A percentile compares a stretch with the other conserved stretches of the same genome.
Conservation (phyloP, 345 rosid genomes). For the Brassica juncea region DNA sequence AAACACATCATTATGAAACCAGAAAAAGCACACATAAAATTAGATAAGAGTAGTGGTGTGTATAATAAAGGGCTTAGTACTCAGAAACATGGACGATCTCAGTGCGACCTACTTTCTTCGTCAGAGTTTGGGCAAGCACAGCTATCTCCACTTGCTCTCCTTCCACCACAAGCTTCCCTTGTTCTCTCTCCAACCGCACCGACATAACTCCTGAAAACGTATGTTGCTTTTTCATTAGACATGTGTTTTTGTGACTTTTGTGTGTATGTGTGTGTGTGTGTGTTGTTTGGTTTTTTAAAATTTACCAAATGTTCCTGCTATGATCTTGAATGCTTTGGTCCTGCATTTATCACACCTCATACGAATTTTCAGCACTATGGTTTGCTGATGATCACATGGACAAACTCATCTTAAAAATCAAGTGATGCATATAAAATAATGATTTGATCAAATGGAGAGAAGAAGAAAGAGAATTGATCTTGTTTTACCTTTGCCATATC, state of each 20-base stretch:
- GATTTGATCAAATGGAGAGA: neutral
- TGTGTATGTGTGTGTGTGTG: too few relatives aligned
- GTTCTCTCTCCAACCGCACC: conserved; percentile 14
- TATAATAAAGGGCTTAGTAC: neutral
- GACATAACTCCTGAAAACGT: conserved; percentile 25
- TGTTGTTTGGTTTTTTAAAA: neutral
- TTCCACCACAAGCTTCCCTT: conserved; percentile 8
- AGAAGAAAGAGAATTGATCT: neutral
- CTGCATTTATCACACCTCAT: conserved; percentile 26
- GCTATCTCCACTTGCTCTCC: neutral
- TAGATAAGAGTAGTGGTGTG: conserved; percentile 4
- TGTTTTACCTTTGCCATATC: conserved; percentile 18
- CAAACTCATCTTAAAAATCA: conserved; percentile 1
- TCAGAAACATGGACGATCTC: neutral
- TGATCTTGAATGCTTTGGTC: conserved; percentile 20
- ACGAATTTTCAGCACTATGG: conserved; percentile 8
- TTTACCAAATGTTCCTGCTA: conserved; percentile 15
- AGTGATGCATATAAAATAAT: neutral
- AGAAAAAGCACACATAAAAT: neutral
- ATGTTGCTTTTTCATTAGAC: neutral
- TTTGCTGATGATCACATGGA: conserved; percentile 17
- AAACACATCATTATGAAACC: conserved; percentile 1
- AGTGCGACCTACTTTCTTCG: conserved; percentile 30
- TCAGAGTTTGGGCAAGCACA: conserved; percentile 1
- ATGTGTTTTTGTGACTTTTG: neutral